Evolutionary conservation across 2,329 filamentous ascomycete species (phyloP).

Genomic region (Aspergillus alliaceus): DNA sequence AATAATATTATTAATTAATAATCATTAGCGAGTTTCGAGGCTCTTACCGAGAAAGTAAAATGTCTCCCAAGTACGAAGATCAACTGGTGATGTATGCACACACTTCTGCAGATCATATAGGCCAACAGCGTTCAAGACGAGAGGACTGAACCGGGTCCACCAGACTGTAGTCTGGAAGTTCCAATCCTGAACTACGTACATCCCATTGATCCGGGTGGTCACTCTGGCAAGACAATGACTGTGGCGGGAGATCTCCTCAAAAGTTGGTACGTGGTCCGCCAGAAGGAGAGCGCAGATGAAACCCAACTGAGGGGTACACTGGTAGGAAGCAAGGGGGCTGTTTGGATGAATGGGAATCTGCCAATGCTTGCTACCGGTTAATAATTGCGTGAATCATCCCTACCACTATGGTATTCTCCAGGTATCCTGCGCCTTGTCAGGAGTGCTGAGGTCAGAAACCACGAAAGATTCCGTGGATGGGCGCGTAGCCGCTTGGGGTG

Average conservation of each 20-base stretch:
- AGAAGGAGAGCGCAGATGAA: constrained; percentile 12
- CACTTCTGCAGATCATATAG: background rate
- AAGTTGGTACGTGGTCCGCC: background rate
- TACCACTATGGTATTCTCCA: background rate
- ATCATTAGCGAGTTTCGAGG: background rate
- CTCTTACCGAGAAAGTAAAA: background rate
- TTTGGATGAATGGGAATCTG: background rate
- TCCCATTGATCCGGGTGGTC: background rate
- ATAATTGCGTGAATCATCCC: background rate
- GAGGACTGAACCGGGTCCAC: background rate
- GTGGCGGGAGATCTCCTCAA: background rate
- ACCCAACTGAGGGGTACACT: constrained; percentile 14
- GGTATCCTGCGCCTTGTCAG: background rate
- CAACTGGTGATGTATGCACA: background rate
- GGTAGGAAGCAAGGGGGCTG: constrained; percentile 13
- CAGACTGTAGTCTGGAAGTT: background rate
- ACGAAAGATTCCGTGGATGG: background rate
- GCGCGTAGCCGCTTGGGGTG: background rate
- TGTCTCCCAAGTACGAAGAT: background rate
- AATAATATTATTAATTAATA: background rate
- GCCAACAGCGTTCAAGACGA: background rate
- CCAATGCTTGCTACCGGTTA: background rate
- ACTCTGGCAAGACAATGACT: background rate
- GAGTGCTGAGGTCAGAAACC: background rate
- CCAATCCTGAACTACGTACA: background rate